Conservation (phyloP, 1,284 basidiomycete species). For the Rhizopogon hawkerae region DNA sequence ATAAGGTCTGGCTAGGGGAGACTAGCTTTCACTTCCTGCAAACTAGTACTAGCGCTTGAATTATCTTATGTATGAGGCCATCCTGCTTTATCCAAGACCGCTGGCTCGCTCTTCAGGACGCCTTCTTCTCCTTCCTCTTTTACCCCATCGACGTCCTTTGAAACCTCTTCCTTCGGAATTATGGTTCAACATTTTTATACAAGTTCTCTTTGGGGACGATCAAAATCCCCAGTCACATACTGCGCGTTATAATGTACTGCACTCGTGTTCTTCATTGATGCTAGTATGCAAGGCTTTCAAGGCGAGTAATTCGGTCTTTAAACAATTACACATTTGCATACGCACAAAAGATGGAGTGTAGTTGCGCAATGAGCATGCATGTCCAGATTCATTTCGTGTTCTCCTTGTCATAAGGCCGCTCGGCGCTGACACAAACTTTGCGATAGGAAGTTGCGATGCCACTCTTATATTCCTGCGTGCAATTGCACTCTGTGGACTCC, state of each 20-base stretch:
- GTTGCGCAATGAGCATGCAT: neutral
- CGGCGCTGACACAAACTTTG: slow-evolving; percentile 5
- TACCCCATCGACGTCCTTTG: slow-evolving; percentile 42
- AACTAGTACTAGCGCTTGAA: neutral
- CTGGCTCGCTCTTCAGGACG: slow-evolving; percentile 45
- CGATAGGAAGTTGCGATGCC: slow-evolving; percentile 58
- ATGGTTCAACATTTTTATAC: slow-evolving; percentile 56
- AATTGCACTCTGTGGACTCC: slow-evolving; percentile 36
- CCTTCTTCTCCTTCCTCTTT: slow-evolving; percentile 58
- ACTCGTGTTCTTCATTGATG: slow-evolving; percentile 36
- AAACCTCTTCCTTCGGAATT: slow-evolving; percentile 61
- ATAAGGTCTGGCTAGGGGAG: too few relatives aligned
- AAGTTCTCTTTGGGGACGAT: slow-evolving; percentile 32
- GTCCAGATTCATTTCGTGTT: neutral
- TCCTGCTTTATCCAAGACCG: slow-evolving; percentile 42
- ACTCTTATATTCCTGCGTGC: slow-evolving; percentile 55
- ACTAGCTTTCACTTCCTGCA: neutral
- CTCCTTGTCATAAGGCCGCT: slow-evolving; percentile 8
- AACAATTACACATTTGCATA: slow-evolving; percentile 1
- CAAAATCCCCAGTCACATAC: slow-evolving; percentile 7
- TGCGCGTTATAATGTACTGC: slow-evolving; percentile 11
- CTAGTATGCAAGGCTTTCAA: slow-evolving; percentile 64
- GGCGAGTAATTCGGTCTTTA: slow-evolving; percentile 37
- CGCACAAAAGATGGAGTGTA: slow-evolving; percentile 4
- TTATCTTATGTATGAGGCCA: slow-evolving; percentile 21